These are phyloP conservation scores for Pyronema domesticum DNA, from an alignment of 495 filamentous ascomycete genomes.

Conservation along the genomic window DNA sequence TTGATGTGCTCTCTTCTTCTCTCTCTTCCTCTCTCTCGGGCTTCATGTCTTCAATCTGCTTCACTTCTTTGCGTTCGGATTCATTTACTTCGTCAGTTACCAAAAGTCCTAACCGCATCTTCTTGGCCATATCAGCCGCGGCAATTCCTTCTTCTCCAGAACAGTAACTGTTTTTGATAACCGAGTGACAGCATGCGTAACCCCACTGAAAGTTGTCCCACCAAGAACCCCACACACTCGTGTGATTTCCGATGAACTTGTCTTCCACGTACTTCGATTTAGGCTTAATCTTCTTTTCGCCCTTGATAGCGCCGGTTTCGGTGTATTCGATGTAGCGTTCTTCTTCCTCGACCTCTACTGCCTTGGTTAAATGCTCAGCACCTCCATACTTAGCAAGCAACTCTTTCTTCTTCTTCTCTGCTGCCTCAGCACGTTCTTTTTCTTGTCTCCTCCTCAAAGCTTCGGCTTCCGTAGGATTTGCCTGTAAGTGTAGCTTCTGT, in stretches of 20 bases:
- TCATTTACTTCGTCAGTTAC: slow-evolving; percentile 34
- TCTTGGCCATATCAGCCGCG: slow-evolving; percentile 16
- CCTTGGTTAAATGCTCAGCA: slow-evolving; percentile 44
- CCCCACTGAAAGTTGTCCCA: slow-evolving; percentile 93
- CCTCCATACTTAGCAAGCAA: slow-evolving; percentile 76
- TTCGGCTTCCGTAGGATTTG: slow-evolving; percentile 88
- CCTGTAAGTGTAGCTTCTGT: slow-evolving; percentile 70
- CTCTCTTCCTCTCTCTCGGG: slow-evolving; percentile 10
- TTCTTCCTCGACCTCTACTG: slow-evolving; percentile 43
- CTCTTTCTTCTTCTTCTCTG: slow-evolving; percentile 46
- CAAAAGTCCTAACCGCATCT: slow-evolving; percentile 20
- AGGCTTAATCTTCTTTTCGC: slow-evolving; percentile 50
- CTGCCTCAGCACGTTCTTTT: slow-evolving; percentile 50
- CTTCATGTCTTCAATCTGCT: slow-evolving; percentile 26
- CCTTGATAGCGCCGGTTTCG: slow-evolving; percentile 73
- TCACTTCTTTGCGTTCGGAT: slow-evolving; percentile 37
- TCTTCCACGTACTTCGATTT: slow-evolving; percentile 89
- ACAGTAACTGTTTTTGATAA: slow-evolving; percentile 90
- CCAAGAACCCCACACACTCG: slow-evolving; percentile 90
- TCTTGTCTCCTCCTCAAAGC: slow-evolving; percentile 59
- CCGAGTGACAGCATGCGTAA: slow-evolving; percentile 89
- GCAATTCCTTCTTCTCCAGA: slow-evolving; percentile 41
- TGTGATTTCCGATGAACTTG: slow-evolving; percentile 76
- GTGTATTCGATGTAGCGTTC: slow-evolving; percentile 95
- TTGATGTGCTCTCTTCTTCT: slow-evolving; percentile 22